These are phyloP conservation scores for Cryptococcus depauperatus DNA, from an alignment of 1,284 basidiomycete genomes.

Conservation along the genomic window DNA sequence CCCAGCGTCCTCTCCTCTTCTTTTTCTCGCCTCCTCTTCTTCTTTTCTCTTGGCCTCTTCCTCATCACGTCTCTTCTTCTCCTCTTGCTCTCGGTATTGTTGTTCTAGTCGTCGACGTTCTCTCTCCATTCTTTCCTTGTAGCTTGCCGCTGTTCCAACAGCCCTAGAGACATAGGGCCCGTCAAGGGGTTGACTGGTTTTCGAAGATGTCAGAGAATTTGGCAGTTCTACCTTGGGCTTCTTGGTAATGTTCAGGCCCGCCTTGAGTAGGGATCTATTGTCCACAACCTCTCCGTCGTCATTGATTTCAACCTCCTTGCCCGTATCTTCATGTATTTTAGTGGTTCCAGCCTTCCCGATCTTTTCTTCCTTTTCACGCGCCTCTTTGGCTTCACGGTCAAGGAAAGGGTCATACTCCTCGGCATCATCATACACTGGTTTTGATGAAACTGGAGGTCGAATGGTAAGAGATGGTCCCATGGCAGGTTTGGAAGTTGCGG, in stretches of 20 bases:
- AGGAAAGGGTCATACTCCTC: constrained; percentile 41
- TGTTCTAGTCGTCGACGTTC: constrained; percentile 61
- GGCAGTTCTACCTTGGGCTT: constrained; percentile 34
- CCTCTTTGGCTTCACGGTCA: constrained; percentile 23
- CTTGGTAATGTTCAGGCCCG: constrained; percentile 74
- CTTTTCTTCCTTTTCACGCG: background rate
- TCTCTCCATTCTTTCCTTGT: constrained; percentile 70
- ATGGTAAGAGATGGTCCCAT: constrained; percentile 46
- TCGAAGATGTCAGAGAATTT: constrained; percentile 19
- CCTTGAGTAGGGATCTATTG: constrained; percentile 81
- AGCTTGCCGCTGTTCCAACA: constrained; percentile 67
- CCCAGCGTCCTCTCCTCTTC: constrained; percentile 46
- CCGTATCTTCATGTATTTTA: constrained; percentile 49
- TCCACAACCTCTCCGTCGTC: constrained; percentile 97
- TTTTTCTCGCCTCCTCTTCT: constrained; percentile 43
- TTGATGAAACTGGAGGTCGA: constrained; percentile 23
- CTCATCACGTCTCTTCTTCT: constrained; percentile 50
- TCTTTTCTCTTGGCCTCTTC: constrained; percentile 52
- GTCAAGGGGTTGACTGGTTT: constrained; percentile 49
- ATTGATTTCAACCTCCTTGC: constrained; percentile 87
- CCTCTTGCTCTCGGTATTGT: constrained; percentile 64
- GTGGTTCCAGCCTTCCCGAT: constrained; percentile 6
- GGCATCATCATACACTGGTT: constrained; percentile 25
- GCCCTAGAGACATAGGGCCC: constrained; percentile 52
- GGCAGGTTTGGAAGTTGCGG: constrained; percentile 50